Conservation (phyloP, 108 stramenopile genomes). For the Schizochytrium sp. region DNA sequence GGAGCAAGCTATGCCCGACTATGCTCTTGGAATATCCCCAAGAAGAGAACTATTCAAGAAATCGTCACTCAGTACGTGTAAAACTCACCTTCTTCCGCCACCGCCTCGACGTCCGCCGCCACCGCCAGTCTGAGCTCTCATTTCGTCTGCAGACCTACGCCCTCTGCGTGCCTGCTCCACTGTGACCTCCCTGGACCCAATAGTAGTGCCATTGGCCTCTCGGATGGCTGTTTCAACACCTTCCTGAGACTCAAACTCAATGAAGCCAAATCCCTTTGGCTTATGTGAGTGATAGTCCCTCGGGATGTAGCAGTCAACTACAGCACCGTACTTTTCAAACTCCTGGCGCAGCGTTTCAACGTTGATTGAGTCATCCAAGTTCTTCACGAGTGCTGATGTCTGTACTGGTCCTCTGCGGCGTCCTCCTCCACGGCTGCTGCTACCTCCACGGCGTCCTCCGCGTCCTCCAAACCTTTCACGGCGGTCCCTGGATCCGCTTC, state of each 20-base stretch:
- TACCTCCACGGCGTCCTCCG: background rate
- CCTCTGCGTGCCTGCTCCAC: slow-evolving; percentile 12
- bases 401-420: slow-evolving; percentile 1
- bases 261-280: slow-evolving; percentile 50
- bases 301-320: slow-evolving; percentile 48
- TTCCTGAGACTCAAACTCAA: slow-evolving; percentile 9
- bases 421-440: background rate
- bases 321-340: slow-evolving; percentile 39
- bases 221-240: background rate
- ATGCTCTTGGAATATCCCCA: too few relatives aligned
- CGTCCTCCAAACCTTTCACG: background rate
- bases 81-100: slow-evolving; percentile 13
- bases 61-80: background rate
- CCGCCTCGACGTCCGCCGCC: background rate
- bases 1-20: too few relatives aligned
- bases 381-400: background rate
- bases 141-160: background rate
- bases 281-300: slow-evolving; percentile 13
- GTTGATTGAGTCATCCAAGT: background rate
- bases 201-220: background rate
- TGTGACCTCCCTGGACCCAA: background rate
- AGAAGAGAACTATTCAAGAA: too few relatives aligned
- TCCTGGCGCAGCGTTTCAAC: background rate
- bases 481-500: too few relatives aligned
- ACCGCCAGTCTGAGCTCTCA: background rate